Evolutionary conservation across 345 rosid species (phyloP).

Genomic region (Luvunga scandens): DNA sequence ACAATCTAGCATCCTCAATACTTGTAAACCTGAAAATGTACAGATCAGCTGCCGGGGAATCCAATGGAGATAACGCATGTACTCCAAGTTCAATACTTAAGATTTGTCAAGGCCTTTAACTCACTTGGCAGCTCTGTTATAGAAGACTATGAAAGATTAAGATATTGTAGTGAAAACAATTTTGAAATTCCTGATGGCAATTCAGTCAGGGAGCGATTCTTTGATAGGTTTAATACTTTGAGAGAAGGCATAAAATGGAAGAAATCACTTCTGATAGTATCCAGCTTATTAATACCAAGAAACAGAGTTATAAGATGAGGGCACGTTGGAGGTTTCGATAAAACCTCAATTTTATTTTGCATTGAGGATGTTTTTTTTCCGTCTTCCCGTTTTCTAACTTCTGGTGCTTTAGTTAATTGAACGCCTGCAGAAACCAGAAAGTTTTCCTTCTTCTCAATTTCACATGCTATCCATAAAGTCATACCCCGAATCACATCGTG

Average conservation of each 20-base stretch:
- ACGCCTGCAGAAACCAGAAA: neutral
- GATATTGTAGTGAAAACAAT: no score
- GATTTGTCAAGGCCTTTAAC: neutral
- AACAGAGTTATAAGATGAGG: neutral
- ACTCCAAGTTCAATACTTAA: neutral
- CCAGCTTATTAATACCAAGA: no score
- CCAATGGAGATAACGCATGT: neutral
- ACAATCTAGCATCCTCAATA: neutral
- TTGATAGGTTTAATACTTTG: neutral
- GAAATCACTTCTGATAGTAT: neutral
- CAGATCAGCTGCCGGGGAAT: neutral
- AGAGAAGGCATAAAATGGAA: neutral
- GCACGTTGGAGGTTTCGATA: neutral
- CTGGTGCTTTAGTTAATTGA: neutral
- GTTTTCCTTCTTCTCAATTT: neutral
- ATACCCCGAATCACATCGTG: slow-evolving; percentile 29
- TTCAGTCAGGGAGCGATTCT: neutral
- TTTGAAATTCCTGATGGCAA: neutral
- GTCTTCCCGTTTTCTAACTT: neutral
- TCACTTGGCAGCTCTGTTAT: neutral
- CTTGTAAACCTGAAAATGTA: no score
- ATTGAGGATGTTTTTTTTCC: neutral
- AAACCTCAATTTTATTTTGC: neutral
- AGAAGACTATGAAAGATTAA: neutral
- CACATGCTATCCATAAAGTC: slow-evolving; percentile 19